Evolutionary conservation across 2,329 filamentous ascomycete species (phyloP).

Genomic region (Seiridium unicorne): DNA sequence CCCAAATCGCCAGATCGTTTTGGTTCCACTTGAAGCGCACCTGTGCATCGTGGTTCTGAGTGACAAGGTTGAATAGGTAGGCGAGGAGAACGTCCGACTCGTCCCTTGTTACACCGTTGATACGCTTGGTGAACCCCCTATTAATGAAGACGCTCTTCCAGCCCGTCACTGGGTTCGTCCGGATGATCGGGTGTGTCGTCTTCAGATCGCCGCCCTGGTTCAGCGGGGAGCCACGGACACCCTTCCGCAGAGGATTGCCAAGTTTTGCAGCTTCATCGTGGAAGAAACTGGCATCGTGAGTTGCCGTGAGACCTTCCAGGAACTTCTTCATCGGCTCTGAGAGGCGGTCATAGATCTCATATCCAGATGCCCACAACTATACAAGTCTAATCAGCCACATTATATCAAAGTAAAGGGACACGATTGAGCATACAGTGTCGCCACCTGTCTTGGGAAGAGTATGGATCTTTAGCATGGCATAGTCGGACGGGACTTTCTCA

Average conservation of each 20-base stretch:
- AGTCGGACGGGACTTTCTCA: slow-evolving; percentile 51
- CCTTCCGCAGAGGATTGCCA: slow-evolving; percentile 42
- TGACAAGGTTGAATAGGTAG: slow-evolving; percentile 46
- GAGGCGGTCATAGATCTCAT: slow-evolving; percentile 54
- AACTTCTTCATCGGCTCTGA: slow-evolving; percentile 46
- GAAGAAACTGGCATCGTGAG: slow-evolving; percentile 48
- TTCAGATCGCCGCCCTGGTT: slow-evolving; percentile 53
- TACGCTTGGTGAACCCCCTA: slow-evolving; percentile 50
- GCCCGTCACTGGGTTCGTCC: slow-evolving; percentile 60
- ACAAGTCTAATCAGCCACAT: neutral
- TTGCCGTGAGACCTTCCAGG: slow-evolving; percentile 48
- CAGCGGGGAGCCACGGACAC: slow-evolving; percentile 50
- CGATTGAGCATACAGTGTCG: slow-evolving; percentile 31
- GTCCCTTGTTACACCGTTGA: slow-evolving; percentile 52
- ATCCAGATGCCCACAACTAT: slow-evolving; percentile 46
- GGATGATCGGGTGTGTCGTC: slow-evolving; percentile 52
- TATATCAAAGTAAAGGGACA: neutral
- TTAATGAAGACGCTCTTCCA: slow-evolving; percentile 56
- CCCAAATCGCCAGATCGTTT: slow-evolving; percentile 63
- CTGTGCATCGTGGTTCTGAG: slow-evolving; percentile 56
- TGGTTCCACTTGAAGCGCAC: slow-evolving; percentile 52
- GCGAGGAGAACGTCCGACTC: slow-evolving; percentile 51
- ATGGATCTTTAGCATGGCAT: slow-evolving; percentile 50
- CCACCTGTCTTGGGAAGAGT: slow-evolving; percentile 46
- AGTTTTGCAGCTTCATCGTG: slow-evolving; percentile 46